Evolutionary conservation across 2,329 filamentous ascomycete species (phyloP), one percentile per base, ranked within the genome.

Genomic region (Aspergillus latus): DNA sequence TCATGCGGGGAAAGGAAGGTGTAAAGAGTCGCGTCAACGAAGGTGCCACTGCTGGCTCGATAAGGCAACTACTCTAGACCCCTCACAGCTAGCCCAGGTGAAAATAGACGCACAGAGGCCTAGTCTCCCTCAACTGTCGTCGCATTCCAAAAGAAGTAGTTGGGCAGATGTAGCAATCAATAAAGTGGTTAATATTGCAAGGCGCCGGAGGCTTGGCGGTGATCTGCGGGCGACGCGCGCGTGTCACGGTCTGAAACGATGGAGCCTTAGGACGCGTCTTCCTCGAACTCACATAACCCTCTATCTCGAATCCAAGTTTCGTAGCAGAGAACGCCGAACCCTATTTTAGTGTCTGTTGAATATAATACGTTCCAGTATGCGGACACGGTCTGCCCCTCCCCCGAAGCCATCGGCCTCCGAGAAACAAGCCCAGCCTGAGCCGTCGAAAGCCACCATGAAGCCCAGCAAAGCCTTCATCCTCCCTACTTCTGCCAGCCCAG

Each of bases 391-490:
- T 26, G 53, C 53, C 10, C 34, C 56, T 43, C 30, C 53, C 6
- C 45, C 54, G 3, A 56, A 59, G 45, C 55, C 64, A 36, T 26
- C 62, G 10, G 55, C 60, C 6, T 6, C 49, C 36, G 47, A 59
- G 11, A 56, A 70, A 16, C 62, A 64, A n/a, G 52, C 48, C n/a
- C 64, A 67, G 50, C 44, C 34, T 1, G 29, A 44, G 21, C 45
- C 49, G 16, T 63, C 63, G 34, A 61, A 56, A n/a, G 34, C 65
- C 2, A 60, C 64, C 8, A 65, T 67, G 44, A 67, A 62, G 37
- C 71, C 72, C 28, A 67, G 60, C 71, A 83, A 80, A 60, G 73
- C 84, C 7, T 83, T 87, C 62, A 76, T 87, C 11, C 72, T 88
- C 0, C 85, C 85, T 2, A 78, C 78, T 57, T 68, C 78, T 42